These are phyloP conservation scores for Polyporus tsugae DNA, from an alignment of 1,284 basidiomycete genomes.

Conservation along the genomic window DNA sequence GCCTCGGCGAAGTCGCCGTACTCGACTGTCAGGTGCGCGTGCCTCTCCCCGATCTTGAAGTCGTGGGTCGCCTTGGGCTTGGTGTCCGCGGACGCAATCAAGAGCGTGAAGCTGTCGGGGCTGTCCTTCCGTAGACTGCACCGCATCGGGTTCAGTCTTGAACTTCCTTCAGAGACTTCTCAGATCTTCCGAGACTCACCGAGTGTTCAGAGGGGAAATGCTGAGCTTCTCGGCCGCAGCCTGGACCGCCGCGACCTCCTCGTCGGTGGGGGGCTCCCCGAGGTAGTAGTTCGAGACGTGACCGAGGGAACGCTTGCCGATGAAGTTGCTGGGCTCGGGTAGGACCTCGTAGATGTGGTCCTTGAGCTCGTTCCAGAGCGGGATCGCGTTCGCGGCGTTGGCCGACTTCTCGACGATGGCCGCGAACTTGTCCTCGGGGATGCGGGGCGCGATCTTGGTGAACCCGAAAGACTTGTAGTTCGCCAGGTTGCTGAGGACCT, in stretches of 20 bases:
- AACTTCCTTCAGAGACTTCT: too few species aligned
- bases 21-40: slow-evolving; percentile 66
- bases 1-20: slow-evolving; percentile 75
- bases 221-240: slow-evolving; percentile 74
- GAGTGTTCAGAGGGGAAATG: slow-evolving; percentile 83
- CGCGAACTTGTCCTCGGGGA: slow-evolving; percentile 66
- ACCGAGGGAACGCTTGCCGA: slow-evolving; percentile 80
- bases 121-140: slow-evolving; percentile 73
- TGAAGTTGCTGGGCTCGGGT: slow-evolving; percentile 73
- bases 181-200: slow-evolving; percentile 50
- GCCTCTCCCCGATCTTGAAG: slow-evolving; percentile 51
- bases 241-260: slow-evolving; percentile 80
- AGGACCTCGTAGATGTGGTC: slow-evolving; percentile 72
- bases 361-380: slow-evolving; percentile 75
- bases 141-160: slow-evolving; percentile 4
- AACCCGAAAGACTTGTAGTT: slow-evolving; percentile 86
- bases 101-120: slow-evolving; percentile 65
- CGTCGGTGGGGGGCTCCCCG: slow-evolving; percentile 72
- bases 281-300: slow-evolving; percentile 87
- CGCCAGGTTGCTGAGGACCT: slow-evolving; percentile 80
- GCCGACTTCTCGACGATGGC: slow-evolving; percentile 67
- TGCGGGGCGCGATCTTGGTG: slow-evolving; percentile 83
- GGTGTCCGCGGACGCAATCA: slow-evolving; percentile 72
- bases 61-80: slow-evolving; percentile 53
- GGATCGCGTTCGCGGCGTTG: slow-evolving; percentile 60